Conservation (phyloP, 2,329 filamentous ascomycete species). For the Fusarium devonianum region DNA sequence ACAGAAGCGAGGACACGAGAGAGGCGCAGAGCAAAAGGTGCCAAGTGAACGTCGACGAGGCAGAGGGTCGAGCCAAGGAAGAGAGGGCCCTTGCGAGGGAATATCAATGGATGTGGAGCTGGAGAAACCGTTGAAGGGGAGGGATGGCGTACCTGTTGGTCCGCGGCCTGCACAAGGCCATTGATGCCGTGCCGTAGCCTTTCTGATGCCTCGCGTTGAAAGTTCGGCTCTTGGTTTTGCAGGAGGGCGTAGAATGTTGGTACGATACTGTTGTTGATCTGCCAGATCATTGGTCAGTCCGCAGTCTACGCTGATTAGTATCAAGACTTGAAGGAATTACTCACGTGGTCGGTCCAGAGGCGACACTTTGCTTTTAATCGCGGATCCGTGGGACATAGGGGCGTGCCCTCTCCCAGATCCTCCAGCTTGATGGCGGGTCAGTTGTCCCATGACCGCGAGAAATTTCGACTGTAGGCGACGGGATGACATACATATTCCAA, state of each 20-base stretch:
- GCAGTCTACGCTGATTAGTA: too few relatives aligned
- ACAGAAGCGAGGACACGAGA: slow-evolving; percentile 70
- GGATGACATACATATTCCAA: slow-evolving; percentile 76
- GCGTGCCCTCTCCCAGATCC: slow-evolving; percentile 67
- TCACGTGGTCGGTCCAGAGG: slow-evolving; percentile 81
- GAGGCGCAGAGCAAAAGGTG: slow-evolving; percentile 76
- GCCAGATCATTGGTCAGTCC: neutral
- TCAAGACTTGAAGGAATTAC: slow-evolving; percentile 36
- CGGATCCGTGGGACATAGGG: slow-evolving; percentile 70
- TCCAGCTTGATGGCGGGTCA: slow-evolving; percentile 65
- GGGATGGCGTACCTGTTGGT: slow-evolving; percentile 49
- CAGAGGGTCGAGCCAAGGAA: slow-evolving; percentile 63
- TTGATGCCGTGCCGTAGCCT: slow-evolving; percentile 72
- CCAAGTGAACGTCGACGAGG: slow-evolving; percentile 78
- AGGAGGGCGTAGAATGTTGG: slow-evolving; percentile 79
- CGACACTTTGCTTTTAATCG: slow-evolving; percentile 76
- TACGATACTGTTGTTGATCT: slow-evolving; percentile 80
- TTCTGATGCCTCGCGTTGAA: slow-evolving; percentile 65
- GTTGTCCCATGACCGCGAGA: neutral
- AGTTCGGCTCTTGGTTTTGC: slow-evolving; percentile 66
- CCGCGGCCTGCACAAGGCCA: slow-evolving; percentile 55
- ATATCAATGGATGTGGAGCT: neutral
- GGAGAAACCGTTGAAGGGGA: neutral
- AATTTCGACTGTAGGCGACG: too few relatives aligned
- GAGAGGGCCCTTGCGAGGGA: slow-evolving; percentile 64